A percentile compares a stretch with the other conserved stretches of the same genome.
Evolutionary conservation across 148 eudicot species (phyloP).

Genomic region (Drosera capensis): DNA sequence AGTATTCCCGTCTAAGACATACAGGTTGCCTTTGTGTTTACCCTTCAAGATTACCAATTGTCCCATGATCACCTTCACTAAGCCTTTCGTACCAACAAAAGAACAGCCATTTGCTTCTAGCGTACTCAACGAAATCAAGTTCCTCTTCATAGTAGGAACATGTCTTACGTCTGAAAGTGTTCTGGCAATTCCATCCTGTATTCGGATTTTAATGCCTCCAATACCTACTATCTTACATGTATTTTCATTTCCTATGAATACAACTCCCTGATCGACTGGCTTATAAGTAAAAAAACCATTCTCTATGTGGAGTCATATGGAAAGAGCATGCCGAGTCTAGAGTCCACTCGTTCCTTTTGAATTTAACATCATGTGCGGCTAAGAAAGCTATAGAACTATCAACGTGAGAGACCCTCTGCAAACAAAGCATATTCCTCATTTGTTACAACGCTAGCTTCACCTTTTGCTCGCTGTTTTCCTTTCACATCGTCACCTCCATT

Average conservation of each 20-base stretch:
- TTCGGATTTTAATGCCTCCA: background rate
- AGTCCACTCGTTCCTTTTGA: background rate
- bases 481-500: too few species aligned
- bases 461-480: too few species aligned
- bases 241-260: background rate
- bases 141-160: constrained; percentile 2
- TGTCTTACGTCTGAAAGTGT: background rate
- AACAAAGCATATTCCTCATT: too few species aligned
- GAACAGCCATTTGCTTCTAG: background rate
- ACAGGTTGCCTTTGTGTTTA: background rate
- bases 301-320: constrained; percentile 1
- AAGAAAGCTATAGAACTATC: background rate
- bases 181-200: background rate
- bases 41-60: background rate
- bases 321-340: background rate
- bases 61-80: background rate
- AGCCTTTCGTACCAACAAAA: background rate
- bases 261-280: background rate
- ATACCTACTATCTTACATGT: background rate
- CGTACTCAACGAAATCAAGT: constrained; percentile 1
- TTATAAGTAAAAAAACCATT: background rate
- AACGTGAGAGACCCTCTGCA: too few species aligned
- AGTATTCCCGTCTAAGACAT: background rate
- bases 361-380: background rate
- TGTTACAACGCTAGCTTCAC: too few species aligned